Conservation (phyloP, 495 filamentous ascomycete genomes). For the Xylaria scruposa region DNA sequence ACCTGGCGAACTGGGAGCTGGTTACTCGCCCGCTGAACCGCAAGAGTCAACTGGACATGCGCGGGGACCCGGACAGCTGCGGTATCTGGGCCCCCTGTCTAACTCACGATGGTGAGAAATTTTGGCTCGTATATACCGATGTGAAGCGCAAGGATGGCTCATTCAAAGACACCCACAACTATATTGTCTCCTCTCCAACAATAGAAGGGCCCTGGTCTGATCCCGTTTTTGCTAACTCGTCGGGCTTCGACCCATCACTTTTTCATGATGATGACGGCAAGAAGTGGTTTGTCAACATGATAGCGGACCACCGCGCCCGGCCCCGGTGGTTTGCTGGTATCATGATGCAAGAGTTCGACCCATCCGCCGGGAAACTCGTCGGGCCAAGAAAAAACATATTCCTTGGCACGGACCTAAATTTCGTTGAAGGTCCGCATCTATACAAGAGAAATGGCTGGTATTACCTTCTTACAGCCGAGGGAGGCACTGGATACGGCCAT, state of each 20-base stretch:
- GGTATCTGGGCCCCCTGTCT: constrained; percentile 70
- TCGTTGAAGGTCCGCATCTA: constrained; percentile 68
- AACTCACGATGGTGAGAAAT: constrained; percentile 62
- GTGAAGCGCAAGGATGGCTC: constrained; percentile 63
- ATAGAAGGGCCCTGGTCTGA: constrained; percentile 64
- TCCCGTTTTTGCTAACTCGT: constrained; percentile 59
- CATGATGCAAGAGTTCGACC: constrained; percentile 58
- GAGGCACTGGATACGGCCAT: constrained; percentile 66
- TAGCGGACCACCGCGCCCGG: constrained; percentile 58
- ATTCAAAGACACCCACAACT: constrained; percentile 63
- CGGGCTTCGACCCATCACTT: constrained; percentile 63
- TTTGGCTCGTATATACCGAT: constrained; percentile 64
- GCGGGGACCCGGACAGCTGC: constrained; percentile 62
- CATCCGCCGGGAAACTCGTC: constrained; percentile 48
- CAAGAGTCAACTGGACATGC: constrained; percentile 67
- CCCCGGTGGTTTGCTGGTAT: constrained; percentile 55
- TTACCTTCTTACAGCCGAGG: constrained; percentile 66
- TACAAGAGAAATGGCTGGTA: constrained; percentile 64
- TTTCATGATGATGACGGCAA: constrained; percentile 64
- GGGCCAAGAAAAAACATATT: constrained; percentile 61
- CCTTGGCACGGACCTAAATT: constrained; percentile 57
- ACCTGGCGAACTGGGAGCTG: constrained; percentile 65
- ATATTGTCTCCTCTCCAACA: constrained; percentile 54
- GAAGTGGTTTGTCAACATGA: constrained; percentile 64
- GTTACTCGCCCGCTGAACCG: constrained; percentile 65